A percentile compares a stretch with the other conserved stretches of the same genome.
Evolutionary conservation across 306 rosid genomes (phyloP).

Genomic region (Quercus berberidifolia): DNA sequence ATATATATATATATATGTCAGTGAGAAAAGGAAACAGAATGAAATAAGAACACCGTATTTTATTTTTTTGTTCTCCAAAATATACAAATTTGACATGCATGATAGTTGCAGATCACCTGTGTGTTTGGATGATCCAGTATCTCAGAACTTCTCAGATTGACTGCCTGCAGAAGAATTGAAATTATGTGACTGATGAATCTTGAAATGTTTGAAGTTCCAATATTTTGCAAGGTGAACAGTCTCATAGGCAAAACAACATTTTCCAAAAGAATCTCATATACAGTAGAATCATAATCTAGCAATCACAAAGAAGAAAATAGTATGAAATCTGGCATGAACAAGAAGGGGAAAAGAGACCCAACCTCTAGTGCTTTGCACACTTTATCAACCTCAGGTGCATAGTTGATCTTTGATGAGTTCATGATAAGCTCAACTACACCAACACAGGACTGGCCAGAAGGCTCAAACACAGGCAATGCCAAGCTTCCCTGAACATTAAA

Average conservation of each 20-base stretch:
- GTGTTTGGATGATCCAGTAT: constrained; percentile 58
- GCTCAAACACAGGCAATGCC: constrained; percentile 84
- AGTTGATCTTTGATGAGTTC: constrained; percentile 74
- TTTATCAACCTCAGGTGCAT: constrained; percentile 84
- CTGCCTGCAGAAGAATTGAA: constrained; percentile 67
- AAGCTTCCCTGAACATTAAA: constrained; percentile 81
- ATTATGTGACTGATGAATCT: constrained; percentile 31
- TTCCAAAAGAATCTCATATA: not conserved
- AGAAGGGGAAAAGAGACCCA: constrained; percentile 30
- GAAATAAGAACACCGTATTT: constrained; percentile 24
- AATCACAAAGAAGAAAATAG: constrained; percentile 13
- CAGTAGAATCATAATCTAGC: not conserved
- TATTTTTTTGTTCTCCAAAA: constrained; percentile 18
- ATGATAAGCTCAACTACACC: constrained; percentile 85
- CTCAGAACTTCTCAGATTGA: constrained; percentile 70
- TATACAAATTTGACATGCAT: constrained; percentile 20
- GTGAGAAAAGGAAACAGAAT: constrained; percentile 58
- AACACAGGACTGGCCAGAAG: constrained; percentile 64
- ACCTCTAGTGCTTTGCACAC: constrained; percentile 96
- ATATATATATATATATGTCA: constrained; percentile 30
- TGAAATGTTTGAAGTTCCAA: constrained; percentile 1
- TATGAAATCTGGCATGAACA: not conserved
- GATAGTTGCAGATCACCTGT: constrained; percentile 50
- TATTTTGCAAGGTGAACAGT: constrained; percentile 10
- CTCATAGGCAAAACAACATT: not conserved